Conservation (phyloP, 1,139 yeast species). For the Wickerhamiella pararugosa region DNA sequence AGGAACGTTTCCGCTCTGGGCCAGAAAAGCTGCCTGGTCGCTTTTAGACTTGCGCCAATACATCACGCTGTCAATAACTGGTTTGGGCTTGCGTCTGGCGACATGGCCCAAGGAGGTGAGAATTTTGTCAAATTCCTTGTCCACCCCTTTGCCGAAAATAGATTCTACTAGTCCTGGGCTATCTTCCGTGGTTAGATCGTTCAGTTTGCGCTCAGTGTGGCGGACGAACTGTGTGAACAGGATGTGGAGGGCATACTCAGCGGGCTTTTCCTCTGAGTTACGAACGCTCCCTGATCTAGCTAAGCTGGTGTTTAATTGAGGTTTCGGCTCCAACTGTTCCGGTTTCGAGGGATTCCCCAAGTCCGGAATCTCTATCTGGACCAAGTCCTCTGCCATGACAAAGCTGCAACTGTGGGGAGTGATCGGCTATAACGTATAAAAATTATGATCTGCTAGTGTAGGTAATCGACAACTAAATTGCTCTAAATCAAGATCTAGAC, state of each 20-base stretch:
- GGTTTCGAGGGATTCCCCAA: slow-evolving; percentile 1
- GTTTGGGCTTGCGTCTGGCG: slow-evolving; percentile 80
- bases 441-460: too few relatives aligned
- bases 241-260: slow-evolving; percentile 88
- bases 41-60: slow-evolving; percentile 91
- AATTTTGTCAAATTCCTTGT: slow-evolving; percentile 71
- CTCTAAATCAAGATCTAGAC: too few relatives aligned
- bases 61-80: slow-evolving; percentile 95
- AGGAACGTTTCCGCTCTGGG: slow-evolving; percentile 6
- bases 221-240: slow-evolving; percentile 86
- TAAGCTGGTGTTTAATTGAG: neutral
- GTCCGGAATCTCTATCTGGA: slow-evolving; percentile 7
- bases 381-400: slow-evolving; percentile 5
- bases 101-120: slow-evolving; percentile 79
- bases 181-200: slow-evolving; percentile 49
- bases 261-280: slow-evolving; percentile 39
- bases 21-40: slow-evolving; percentile 69
- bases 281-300: neutral
- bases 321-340: neutral
- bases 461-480: too few relatives aligned
- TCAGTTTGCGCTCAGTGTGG: slow-evolving; percentile 75
- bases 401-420: neutral
- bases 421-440: too few relatives aligned
- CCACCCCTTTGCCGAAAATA: slow-evolving; percentile 75
- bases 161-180: slow-evolving; percentile 73